A percentile compares a stretch with the other conserved stretches of the same genome.
phyloP scores from a whole-genome alignment of 2,329 filamentous ascomycete genomes.

The Aspergillus terreus region DNA sequence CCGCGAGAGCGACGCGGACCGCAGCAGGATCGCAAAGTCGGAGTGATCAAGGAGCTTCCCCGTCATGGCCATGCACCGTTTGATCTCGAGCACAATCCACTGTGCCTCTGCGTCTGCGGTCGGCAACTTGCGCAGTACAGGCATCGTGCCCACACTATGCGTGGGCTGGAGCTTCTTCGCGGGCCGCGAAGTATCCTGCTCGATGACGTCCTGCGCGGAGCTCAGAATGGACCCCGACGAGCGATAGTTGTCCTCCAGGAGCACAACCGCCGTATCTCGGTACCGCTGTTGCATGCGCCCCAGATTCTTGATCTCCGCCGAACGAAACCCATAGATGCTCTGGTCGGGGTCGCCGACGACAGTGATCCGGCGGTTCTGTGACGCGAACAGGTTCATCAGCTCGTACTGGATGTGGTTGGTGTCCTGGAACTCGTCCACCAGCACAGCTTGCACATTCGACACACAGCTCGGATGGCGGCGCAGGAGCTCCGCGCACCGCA shows the following conservation, averaged over 20 bases:
- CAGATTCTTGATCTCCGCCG: conserved; percentile 87
- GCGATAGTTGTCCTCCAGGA: conserved; percentile 90
- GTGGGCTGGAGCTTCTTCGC: conserved; percentile 76
- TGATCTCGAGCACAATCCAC: conserved; percentile 86
- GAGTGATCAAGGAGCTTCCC: conserved; percentile 68
- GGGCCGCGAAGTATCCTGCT: conserved; percentile 79
- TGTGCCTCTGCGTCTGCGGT: conserved; percentile 70
- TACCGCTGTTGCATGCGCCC: conserved; percentile 73
- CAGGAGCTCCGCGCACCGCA: conserved; percentile 78
- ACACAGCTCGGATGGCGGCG: conserved; percentile 72
- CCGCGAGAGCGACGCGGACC: conserved; percentile 76
- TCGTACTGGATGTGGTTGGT: conserved; percentile 95
- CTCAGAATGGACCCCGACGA: conserved; percentile 82
- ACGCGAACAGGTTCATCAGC: conserved; percentile 82
- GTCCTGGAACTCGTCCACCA: conserved; percentile 98
- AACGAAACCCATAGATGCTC: conserved; percentile 95
- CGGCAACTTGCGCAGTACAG: conserved; percentile 73
- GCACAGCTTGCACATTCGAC: conserved; percentile 80
- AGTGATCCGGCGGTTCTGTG: conserved; percentile 71
- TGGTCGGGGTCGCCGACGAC: conserved; percentile 97
- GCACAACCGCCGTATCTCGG: conserved; percentile 72
- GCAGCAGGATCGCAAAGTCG: conserved; percentile 83
- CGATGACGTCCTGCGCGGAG: conserved; percentile 78
- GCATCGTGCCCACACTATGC: conserved; percentile 72
- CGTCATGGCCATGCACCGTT: conserved; percentile 65